Evolutionary conservation across 2,329 filamentous ascomycete genomes (phyloP), one percentile per base, ranked within the genome.

Genomic region (Cladosporium sphaerospermum): DNA sequence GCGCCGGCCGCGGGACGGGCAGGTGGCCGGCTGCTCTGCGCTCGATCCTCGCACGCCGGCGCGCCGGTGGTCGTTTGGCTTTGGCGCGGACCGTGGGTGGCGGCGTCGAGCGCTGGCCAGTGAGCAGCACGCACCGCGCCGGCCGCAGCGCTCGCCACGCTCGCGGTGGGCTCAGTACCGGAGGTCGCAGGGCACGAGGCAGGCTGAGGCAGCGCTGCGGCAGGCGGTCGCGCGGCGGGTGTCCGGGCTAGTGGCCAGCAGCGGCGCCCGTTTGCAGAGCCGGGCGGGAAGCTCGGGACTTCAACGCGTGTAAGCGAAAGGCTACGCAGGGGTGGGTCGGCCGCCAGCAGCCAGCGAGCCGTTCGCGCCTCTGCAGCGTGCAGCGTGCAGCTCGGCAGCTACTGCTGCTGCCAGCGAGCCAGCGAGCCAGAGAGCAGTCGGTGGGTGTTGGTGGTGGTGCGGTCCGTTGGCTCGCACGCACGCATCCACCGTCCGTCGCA

Each of bases 291-390:
- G 36, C 36, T 39, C 36, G 36, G 36, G 36, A 39, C 16, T 39
- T 39, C 36, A 39, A 39, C 36, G 36, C 36, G 36, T 39, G 36
- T 39, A 39, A 39, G 36, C 36, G 36, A 39, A 39, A 39, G 36
- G 36, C 36, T 39, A 39, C n/a, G 36, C 36, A 39, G 36, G 13
- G 16, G 36, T 39, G 36, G 36, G 36, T 3, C 36, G 13, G 36
- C n/a, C 10, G 48, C 40, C 40, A 51, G 31, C 33, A 43, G 40
- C 18, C 40, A 51, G 48, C 48, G 48, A 51, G 48, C 48, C 48
- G 48, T 51, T 51, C 40, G 40, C 48, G 48, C 48, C 48, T 44
- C 48, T 51, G 48, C 40, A 49, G 45, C 28, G 28, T 51, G 48
- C 40, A 49, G 45, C 28, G 28, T 7, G 23, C 23, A 39, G 14